Evolutionary conservation across 768 basidiomycete species (phyloP).

Genomic region (Cystobasidium tubakii): DNA sequence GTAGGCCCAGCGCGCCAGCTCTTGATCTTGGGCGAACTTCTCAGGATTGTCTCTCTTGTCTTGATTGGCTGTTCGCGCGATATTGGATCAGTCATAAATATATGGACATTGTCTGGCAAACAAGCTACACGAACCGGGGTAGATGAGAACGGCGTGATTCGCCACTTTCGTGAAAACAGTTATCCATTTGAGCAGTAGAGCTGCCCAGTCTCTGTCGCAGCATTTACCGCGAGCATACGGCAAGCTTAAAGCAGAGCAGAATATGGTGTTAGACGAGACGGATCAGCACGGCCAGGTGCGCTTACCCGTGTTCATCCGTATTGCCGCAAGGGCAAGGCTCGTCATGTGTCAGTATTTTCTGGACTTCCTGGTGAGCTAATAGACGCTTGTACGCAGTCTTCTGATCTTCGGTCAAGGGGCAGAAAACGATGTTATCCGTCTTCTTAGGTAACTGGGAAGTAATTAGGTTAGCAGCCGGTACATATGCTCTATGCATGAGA

Average conservation of each 20-base stretch:
- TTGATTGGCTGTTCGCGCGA: slow-evolving; percentile 52
- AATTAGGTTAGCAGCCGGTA: slow-evolving; percentile 18
- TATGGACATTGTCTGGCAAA: background rate
- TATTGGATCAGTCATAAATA: background rate
- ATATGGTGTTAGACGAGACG: no score
- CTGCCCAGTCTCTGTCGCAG: slow-evolving; percentile 51
- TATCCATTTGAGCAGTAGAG: slow-evolving; percentile 65
- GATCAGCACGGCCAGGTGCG: no score
- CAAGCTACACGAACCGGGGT: slow-evolving; percentile 59
- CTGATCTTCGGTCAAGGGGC: slow-evolving; percentile 71
- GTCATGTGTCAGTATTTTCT: slow-evolving; percentile 66
- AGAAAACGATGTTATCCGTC: slow-evolving; percentile 85
- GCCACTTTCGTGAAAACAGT: slow-evolving; percentile 77
- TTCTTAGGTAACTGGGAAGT: slow-evolving; percentile 69
- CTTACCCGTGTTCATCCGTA: slow-evolving; percentile 27
- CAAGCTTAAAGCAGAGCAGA: slow-evolving; percentile 36
- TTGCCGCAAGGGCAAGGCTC: slow-evolving; percentile 63
- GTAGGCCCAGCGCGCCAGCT: slow-evolving; percentile 62
- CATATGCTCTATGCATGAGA: slow-evolving; percentile 36
- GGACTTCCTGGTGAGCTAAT: slow-evolving; percentile 61
- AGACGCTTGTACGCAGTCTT: slow-evolving; percentile 62
- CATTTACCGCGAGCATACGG: slow-evolving; percentile 60
- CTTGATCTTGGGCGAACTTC: slow-evolving; percentile 62
- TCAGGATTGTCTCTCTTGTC: slow-evolving; percentile 61
- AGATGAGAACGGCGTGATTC: slow-evolving; percentile 78